Evolutionary conservation across 805 yeast genomes (phyloP).

Genomic region (Yueomyces sinensis): DNA sequence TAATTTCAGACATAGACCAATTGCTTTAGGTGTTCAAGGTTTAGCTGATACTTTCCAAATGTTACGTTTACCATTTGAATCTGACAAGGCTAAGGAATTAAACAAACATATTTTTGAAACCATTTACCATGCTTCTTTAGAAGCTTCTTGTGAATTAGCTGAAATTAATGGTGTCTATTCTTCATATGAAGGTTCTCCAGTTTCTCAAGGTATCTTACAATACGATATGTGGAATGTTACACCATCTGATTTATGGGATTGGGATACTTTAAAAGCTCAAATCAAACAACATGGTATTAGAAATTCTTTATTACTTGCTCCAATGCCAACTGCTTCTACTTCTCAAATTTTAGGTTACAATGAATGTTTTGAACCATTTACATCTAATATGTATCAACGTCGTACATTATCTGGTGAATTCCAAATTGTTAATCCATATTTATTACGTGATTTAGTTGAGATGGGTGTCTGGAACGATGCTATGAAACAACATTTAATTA

Average conservation of each 20-base stretch:
- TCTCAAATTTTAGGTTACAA: conserved; percentile 89
- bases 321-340: conserved; percentile 98
- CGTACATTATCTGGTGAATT: conserved; percentile 89
- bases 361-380: conserved; percentile 93
- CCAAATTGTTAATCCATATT: conserved; percentile 81
- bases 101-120: conserved; percentile 89
- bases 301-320: conserved; percentile 80
- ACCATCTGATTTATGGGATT: conserved; percentile 76
- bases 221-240: conserved; percentile 76
- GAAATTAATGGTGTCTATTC: conserved; percentile 53
- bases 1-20: conserved; percentile 76
- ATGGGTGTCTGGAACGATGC: conserved; percentile 73
- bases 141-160: conserved; percentile 78
- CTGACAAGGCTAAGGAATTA: conserved; percentile 58
- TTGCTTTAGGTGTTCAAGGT: conserved; percentile 98
- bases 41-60: conserved; percentile 79
- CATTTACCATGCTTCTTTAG: conserved; percentile 86
- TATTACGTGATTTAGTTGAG: conserved; percentile 68
- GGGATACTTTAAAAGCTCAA: conserved; percentile 57
- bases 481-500: conserved; percentile 64
- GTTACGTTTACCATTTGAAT: conserved; percentile 76
- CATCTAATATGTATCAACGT: conserved; percentile 84
- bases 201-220: conserved; percentile 74
- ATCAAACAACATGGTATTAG: conserved; percentile 58
- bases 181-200: conserved; percentile 75